These are phyloP conservation scores for Monilinia laxa DNA, from an alignment of 2,329 filamentous ascomycete genomes.

Conservation along the genomic window DNA sequence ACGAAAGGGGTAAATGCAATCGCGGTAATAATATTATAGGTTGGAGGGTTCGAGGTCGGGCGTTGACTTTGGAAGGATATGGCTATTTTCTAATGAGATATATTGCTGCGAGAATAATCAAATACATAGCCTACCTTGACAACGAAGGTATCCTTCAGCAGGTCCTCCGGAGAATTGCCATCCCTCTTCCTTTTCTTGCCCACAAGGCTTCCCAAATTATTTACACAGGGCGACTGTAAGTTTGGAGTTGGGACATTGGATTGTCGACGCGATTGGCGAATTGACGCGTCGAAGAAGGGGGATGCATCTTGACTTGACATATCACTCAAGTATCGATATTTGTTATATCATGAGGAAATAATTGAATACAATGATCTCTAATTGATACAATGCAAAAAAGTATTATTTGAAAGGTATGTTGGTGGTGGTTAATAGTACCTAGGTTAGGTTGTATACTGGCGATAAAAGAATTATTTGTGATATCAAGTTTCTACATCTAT, in stretches of 20 bases:
- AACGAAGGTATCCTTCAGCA: slow-evolving; percentile 40
- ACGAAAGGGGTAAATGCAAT: slow-evolving; percentile 59
- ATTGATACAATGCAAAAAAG: slow-evolving; percentile 16
- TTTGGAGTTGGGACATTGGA: slow-evolving; percentile 37
- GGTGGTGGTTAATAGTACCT: not conserved
- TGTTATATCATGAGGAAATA: slow-evolving; percentile 34
- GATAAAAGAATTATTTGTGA: not conserved
- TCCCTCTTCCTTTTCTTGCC: slow-evolving; percentile 42
- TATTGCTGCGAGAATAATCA: slow-evolving; percentile 5
- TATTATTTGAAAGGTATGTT: slow-evolving; percentile 12
- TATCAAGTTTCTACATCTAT: too few species aligned
- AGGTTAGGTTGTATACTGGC: not conserved
- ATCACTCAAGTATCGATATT: slow-evolving; percentile 38
- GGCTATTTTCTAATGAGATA: slow-evolving; percentile 46
- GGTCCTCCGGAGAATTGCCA: slow-evolving; percentile 37
- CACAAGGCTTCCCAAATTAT: slow-evolving; percentile 29
- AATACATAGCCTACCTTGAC: slow-evolving; percentile 37
- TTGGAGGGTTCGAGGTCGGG: slow-evolving; percentile 56
- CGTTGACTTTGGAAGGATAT: slow-evolving; percentile 53
- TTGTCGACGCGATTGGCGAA: slow-evolving; percentile 32
- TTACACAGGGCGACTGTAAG: slow-evolving; percentile 34
- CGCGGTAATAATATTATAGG: slow-evolving; percentile 63
- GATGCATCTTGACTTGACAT: slow-evolving; percentile 38
- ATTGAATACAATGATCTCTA: slow-evolving; percentile 27
- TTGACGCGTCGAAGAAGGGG: slow-evolving; percentile 36